Evolutionary conservation across 2,329 filamentous ascomycete genomes (phyloP).

Genomic region (Dothideomycetes sp.): DNA sequence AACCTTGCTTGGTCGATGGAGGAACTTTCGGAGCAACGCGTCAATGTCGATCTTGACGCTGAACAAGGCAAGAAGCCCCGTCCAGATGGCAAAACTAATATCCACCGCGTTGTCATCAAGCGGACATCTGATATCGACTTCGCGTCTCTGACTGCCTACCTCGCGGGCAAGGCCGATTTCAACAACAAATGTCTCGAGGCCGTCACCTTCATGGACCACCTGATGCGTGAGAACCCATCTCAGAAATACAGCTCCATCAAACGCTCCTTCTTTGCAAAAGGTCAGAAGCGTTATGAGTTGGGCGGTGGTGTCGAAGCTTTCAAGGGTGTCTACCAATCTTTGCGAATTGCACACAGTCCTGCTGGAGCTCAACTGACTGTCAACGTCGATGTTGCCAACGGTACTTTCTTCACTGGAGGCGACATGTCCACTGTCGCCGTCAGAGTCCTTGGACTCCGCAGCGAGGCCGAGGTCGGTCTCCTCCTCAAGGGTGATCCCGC

Average conservation of each 20-base stretch:
- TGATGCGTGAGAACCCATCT: constrained; percentile 70
- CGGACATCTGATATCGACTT: constrained; percentile 58
- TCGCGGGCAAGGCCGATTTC: constrained; percentile 49
- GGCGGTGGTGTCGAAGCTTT: constrained; percentile 61
- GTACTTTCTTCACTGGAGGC: constrained; percentile 64
- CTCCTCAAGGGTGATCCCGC: not conserved
- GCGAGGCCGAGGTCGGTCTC: constrained; percentile 17
- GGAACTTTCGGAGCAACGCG: constrained; percentile 16
- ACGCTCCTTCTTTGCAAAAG: constrained; percentile 65
- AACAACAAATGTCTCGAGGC: constrained; percentile 62
- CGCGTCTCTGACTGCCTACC: constrained; percentile 52
- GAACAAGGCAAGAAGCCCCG: constrained; percentile 37
- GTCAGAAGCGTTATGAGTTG: constrained; percentile 38
- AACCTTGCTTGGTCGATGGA: constrained; percentile 68
- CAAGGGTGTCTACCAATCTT: constrained; percentile 82
- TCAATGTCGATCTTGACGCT: constrained; percentile 58
- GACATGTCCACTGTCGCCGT: constrained; percentile 25
- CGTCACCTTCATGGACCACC: constrained; percentile 84
- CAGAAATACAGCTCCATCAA: constrained; percentile 60
- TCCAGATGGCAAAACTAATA: constrained; percentile 27
- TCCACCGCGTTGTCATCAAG: constrained; percentile 51
- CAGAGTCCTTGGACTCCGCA: constrained; percentile 16
- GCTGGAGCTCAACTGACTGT: constrained; percentile 52
- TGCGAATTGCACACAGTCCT: constrained; percentile 56
- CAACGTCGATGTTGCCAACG: constrained; percentile 87